phyloP scores from a whole-genome alignment of 2,329 filamentous ascomycete genomes.

The Phyllosticta paracitricarpa region DNA sequence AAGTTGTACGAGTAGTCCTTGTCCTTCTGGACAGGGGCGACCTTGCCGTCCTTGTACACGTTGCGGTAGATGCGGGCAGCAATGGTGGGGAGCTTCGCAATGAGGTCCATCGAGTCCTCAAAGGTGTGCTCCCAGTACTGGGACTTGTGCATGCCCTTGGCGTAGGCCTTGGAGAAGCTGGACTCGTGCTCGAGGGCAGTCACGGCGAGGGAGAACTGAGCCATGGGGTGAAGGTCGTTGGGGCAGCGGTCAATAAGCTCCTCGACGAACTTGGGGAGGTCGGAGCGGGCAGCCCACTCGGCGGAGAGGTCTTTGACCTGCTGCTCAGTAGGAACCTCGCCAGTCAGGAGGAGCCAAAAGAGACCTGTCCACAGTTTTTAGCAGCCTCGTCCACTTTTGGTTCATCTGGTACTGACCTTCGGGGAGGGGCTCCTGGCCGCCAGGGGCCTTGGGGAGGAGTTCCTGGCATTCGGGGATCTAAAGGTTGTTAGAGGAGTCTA shows the following conservation, averaged over 20 bases:
- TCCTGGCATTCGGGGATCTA: slow-evolving; percentile 96
- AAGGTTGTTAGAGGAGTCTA: slow-evolving; percentile 16
- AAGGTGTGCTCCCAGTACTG: slow-evolving; percentile 99
- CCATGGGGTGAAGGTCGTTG: slow-evolving; percentile 98
- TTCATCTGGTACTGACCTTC: slow-evolving; percentile 51
- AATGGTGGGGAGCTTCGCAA: slow-evolving; percentile 98
- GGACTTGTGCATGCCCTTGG: slow-evolving; percentile 98
- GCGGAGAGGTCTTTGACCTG: slow-evolving; percentile 97
- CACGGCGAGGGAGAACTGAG: slow-evolving; percentile 95
- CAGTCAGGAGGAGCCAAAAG: slow-evolving; percentile 98
- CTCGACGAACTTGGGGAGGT: slow-evolving; percentile 95
- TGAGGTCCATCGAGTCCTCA: slow-evolving; percentile 99
- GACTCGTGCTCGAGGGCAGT: slow-evolving; percentile 98
- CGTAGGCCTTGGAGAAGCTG: slow-evolving; percentile 95
- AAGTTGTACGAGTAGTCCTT: slow-evolving; percentile 99
- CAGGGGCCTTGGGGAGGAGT: slow-evolving; percentile 91
- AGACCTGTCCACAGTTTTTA: slow-evolving; percentile 54
- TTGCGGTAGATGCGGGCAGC: slow-evolving; percentile 99
- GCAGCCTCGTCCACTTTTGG: not conserved
- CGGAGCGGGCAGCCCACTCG: slow-evolving; percentile 96
- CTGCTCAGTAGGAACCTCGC: slow-evolving; percentile 94
- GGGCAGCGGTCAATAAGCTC: slow-evolving; percentile 99
- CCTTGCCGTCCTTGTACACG: slow-evolving; percentile 99
- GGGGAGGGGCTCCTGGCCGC: slow-evolving; percentile 91
- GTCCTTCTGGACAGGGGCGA: slow-evolving; percentile 90